Percentiles rank a stretch among this genome's conserved stretches.
Conservation (phyloP, 495 filamentous ascomycete species). For the Neurospora sp. region DNA sequence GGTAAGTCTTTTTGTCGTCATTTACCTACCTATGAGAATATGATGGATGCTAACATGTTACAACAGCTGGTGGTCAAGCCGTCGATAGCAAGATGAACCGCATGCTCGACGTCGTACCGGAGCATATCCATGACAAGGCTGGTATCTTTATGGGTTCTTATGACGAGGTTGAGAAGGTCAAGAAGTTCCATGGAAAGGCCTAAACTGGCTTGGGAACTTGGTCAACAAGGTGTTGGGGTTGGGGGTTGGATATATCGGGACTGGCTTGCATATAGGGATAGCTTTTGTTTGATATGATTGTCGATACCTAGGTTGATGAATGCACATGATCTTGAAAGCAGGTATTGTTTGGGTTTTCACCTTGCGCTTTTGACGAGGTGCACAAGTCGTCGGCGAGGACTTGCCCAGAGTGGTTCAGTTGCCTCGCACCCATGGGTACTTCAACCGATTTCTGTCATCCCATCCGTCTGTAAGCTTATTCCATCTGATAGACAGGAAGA, state of each 20-base stretch:
- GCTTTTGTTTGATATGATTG: background rate
- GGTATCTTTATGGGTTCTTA: constrained; percentile 95
- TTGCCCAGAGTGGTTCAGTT: too few relatives aligned
- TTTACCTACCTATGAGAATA: too few relatives aligned
- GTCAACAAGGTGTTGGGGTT: background rate
- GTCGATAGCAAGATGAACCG: constrained; percentile 80
- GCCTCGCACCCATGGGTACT: background rate
- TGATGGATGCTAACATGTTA: constrained; percentile 10
- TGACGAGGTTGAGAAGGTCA: constrained; percentile 93
- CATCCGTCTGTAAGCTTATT: background rate
- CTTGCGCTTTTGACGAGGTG: background rate
- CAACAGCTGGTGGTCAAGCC: constrained; percentile 74
- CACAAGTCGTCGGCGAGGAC: too few relatives aligned
- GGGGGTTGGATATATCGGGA: background rate
- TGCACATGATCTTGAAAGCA: background rate
- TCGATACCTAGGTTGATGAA: background rate
- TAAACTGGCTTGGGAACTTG: background rate
- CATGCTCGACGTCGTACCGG: constrained; percentile 81
- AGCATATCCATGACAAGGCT: constrained; percentile 89
- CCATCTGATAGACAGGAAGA: background rate
- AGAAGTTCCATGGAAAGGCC: constrained; percentile 41
- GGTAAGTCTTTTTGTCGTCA: constrained; percentile 59
- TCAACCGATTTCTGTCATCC: background rate
- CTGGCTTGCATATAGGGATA: background rate
- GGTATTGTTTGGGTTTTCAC: background rate